Evolutionary conservation across 805 yeast species (phyloP).

Genomic region (Tetrapisispora taiwanensis): DNA sequence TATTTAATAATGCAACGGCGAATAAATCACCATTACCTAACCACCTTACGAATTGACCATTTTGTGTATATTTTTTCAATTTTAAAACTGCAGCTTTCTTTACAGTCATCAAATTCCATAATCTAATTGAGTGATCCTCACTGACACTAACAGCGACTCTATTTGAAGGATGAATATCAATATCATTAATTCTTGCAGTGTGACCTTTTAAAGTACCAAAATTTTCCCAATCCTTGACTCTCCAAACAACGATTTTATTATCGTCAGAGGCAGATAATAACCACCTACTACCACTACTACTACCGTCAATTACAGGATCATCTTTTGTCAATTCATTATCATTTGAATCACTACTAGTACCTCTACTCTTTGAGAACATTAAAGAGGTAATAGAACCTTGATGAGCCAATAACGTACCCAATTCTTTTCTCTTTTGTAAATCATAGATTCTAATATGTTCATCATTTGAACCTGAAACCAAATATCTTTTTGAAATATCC

Average conservation of each 20-base stretch:
- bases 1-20: constrained; percentile 61
- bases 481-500: constrained; percentile 71
- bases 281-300: constrained; percentile 48
- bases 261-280: constrained; percentile 83
- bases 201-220: constrained; percentile 87
- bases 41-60: constrained; percentile 62
- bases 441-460: constrained; percentile 93
- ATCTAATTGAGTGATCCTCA: constrained; percentile 67
- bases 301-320: constrained; percentile 30
- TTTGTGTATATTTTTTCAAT: constrained; percentile 57
- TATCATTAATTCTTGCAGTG: constrained; percentile 67
- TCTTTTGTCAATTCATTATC: constrained; percentile 1
- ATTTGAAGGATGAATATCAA: constrained; percentile 85
- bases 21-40: constrained; percentile 56
- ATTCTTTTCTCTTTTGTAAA: constrained; percentile 83
- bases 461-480: constrained; percentile 91
- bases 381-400: constrained; percentile 78
- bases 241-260: constrained; percentile 83
- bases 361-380: constrained; percentile 51
- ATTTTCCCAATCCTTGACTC: constrained; percentile 94
- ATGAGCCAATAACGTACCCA: constrained; percentile 83
- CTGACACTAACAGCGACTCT: constrained; percentile 85
- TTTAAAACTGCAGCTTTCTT: constrained; percentile 82
- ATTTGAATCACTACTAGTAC: constrained; percentile 9
- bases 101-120: constrained; percentile 96